Percentiles rank a stretch among this genome's conserved stretches.
These are phyloP conservation scores for Chalara sp. DNA, from an alignment of 2,329 filamentous ascomycete species.

Conservation along the genomic window DNA sequence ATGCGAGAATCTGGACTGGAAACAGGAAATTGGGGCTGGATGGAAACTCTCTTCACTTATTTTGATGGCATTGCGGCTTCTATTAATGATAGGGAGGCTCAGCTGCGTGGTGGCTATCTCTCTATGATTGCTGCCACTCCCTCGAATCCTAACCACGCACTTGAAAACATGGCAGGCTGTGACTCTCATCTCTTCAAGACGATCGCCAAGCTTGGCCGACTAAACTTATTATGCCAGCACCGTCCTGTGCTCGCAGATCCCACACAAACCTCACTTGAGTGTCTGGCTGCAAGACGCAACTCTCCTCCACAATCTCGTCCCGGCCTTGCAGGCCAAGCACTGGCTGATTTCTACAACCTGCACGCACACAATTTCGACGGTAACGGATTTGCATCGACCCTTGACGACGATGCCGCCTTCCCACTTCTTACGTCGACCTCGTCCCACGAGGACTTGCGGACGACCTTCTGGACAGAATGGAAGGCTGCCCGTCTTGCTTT, in stretches of 20 bases:
- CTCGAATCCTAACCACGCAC: constrained; percentile 48
- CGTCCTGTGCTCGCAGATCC: constrained; percentile 45
- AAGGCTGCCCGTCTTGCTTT: constrained; percentile 69
- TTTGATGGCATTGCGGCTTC: constrained; percentile 90
- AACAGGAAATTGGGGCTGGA: constrained; percentile 72
- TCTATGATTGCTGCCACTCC: constrained; percentile 53
- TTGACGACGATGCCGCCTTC: constrained; percentile 47
- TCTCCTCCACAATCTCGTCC: constrained; percentile 23
- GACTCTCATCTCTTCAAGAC: constrained; percentile 82
- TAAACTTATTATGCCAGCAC: constrained; percentile 77
- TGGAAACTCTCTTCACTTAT: constrained; percentile 88
- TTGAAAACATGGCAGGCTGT: constrained; percentile 82
- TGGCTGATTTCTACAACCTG: constrained; percentile 44
- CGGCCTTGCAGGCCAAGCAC: constrained; percentile 34
- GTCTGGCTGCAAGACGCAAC: constrained; percentile 20
- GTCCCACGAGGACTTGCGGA: constrained; percentile 50
- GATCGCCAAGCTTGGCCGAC: constrained; percentile 72
- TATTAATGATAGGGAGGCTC: constrained; percentile 85
- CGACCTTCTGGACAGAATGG: constrained; percentile 82
- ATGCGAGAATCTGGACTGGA: constrained; percentile 60
- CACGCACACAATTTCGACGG: constrained; percentile 57
- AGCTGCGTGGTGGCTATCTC: constrained; percentile 58
- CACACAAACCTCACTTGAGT: constrained; percentile 22
- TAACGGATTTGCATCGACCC: constrained; percentile 53
- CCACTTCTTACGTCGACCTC: constrained; percentile 28